A percentile compares a stretch with the other conserved stretches of the same genome.
Conservation (phyloP, 2,329 filamentous ascomycete species). For the Fusarium acutatum region DNA sequence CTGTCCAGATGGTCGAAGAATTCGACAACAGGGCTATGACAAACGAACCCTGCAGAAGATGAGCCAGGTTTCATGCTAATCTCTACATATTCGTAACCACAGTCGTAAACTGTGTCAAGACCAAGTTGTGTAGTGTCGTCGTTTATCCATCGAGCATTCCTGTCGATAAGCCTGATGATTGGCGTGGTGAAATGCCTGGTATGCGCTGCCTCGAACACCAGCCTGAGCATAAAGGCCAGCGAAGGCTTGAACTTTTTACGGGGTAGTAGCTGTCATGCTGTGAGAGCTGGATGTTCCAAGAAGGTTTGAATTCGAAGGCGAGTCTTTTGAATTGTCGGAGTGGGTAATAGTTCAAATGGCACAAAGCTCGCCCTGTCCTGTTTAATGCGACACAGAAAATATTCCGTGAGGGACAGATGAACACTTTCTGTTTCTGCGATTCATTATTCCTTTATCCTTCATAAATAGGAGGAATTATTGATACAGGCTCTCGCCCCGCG, state of each 20-base stretch:
- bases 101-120: neutral
- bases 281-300: neutral
- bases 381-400: neutral
- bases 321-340: neutral
- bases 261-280: neutral
- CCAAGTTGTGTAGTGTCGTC: neutral
- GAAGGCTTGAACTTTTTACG: neutral
- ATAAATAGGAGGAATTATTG: neutral
- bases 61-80: neutral
- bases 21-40: neutral
- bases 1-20: neutral
- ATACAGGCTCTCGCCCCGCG: neutral
- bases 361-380: neutral
- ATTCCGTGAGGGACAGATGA: neutral
- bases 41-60: neutral
- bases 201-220: neutral
- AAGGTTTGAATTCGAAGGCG: neutral
- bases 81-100: neutral
- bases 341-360: rapidly evolving
- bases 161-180: neutral
- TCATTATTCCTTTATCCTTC: neutral
- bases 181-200: neutral
- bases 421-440: no score
- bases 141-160: neutral
- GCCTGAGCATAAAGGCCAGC: neutral